Conservation (phyloP, 371 early-diverging fungal species). For the Mucor circinelloides region DNA sequence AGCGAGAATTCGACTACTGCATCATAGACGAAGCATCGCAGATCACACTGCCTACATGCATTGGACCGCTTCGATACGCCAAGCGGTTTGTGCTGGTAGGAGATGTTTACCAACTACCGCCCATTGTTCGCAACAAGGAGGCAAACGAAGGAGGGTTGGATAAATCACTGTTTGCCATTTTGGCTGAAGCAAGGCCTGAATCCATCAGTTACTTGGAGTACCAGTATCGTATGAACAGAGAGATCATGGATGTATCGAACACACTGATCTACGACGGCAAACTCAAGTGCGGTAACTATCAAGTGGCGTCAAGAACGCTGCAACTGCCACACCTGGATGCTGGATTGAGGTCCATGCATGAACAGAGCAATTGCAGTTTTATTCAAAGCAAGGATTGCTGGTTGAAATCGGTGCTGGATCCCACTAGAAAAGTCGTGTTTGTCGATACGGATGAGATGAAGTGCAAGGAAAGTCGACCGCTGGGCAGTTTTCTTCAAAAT, state of each 20-base stretch:
- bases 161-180: constrained; percentile 76
- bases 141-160: constrained; percentile 55
- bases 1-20: constrained; percentile 93
- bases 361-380: neutral
- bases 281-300: constrained; percentile 76
- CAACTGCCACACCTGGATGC: constrained; percentile 44
- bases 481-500: constrained; percentile 65
- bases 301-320: constrained; percentile 60
- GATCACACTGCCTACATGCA: constrained; percentile 89
- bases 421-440: constrained; percentile 74
- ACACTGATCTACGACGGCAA: constrained; percentile 80
- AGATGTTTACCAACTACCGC: constrained; percentile 98
- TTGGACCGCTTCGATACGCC: constrained; percentile 92
- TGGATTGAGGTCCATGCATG: constrained; percentile 32
- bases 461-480: constrained; percentile 49
- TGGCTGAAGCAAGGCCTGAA: constrained; percentile 83
- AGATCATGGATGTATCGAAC: constrained; percentile 93
- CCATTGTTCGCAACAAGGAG: constrained; percentile 73
- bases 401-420: constrained; percentile 67
- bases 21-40: constrained; percentile 99
- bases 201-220: constrained; percentile 76
- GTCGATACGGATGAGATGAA: constrained; percentile 79
- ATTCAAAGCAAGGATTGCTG: constrained; percentile 52
- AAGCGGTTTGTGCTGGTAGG: constrained; percentile 95
- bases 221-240: constrained; percentile 97